Percentiles rank a stretch among this genome's conserved stretches.
These are phyloP conservation scores for Aureobasidium vineae DNA, from an alignment of 2,329 filamentous ascomycete genomes.

Conservation along the genomic window DNA sequence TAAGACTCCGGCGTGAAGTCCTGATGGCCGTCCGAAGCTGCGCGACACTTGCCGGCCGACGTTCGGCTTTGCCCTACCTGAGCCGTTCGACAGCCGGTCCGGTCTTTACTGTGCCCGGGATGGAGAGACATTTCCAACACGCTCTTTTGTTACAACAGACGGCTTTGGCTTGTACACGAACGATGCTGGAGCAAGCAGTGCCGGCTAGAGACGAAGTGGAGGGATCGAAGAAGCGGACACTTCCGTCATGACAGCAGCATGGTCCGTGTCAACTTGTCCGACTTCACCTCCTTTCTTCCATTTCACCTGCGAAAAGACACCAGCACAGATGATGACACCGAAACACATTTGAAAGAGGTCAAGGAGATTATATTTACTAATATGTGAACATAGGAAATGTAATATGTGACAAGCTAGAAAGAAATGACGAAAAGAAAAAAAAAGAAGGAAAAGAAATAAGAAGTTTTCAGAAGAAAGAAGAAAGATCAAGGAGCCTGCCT, in stretches of 20 bases:
- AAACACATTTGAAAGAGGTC: background rate
- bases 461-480: background rate
- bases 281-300: background rate
- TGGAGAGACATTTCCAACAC: no score
- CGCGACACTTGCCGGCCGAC: background rate
- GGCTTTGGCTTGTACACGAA: background rate
- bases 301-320: background rate
- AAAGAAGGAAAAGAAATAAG: background rate
- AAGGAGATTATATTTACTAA: background rate
- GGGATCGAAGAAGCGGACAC: background rate
- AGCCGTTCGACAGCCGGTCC: background rate
- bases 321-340: background rate
- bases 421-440: background rate
- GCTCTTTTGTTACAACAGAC: background rate
- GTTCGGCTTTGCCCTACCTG: background rate
- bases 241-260: slow-evolving; percentile 4
- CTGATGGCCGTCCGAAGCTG: background rate
- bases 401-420: background rate
- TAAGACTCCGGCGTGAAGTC: background rate
- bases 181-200: background rate
- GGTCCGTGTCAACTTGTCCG: background rate
- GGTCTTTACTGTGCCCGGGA: no score
- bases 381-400: slow-evolving; percentile 10
- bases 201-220: background rate
- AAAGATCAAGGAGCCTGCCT: slow-evolving; percentile 19